phyloP scores from a whole-genome alignment of 352 stramenopile genomes.

The Globisporangium apiculatum region DNA sequence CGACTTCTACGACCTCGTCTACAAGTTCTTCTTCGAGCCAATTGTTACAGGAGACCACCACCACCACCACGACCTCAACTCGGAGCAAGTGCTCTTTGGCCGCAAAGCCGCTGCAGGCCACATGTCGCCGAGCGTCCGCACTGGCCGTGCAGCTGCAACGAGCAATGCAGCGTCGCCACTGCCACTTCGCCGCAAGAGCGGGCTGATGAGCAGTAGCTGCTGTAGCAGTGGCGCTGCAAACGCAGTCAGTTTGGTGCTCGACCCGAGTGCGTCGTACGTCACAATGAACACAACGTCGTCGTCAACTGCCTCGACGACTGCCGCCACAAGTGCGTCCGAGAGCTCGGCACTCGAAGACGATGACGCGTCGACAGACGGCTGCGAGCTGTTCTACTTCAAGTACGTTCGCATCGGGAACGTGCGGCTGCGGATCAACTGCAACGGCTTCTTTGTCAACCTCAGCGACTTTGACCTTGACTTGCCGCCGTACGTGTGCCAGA shows the following conservation, averaged over 20 bases:
- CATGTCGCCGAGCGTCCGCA: slow-evolving; percentile 1
- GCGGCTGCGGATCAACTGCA: slow-evolving; percentile 73
- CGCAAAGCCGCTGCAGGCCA: slow-evolving; percentile 19
- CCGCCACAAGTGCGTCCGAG: slow-evolving; percentile 4
- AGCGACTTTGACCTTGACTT: slow-evolving; percentile 75
- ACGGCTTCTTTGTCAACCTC: slow-evolving; percentile 83
- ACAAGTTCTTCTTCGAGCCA: slow-evolving; percentile 83
- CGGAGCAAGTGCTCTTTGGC: slow-evolving; percentile 56
- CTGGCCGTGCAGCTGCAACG: slow-evolving; percentile 1
- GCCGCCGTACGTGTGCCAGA: slow-evolving; percentile 72
- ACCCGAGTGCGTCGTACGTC: slow-evolving; percentile 2
- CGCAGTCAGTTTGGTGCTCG: neutral
- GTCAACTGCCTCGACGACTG: neutral
- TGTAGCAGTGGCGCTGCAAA: slow-evolving; percentile 3
- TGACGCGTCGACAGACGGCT: slow-evolving; percentile 41
- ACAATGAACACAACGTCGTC: neutral
- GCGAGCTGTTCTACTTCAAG: slow-evolving; percentile 83
- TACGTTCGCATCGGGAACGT: slow-evolving; percentile 80
- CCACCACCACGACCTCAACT: slow-evolving; percentile 24
- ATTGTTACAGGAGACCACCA: slow-evolving; percentile 10
- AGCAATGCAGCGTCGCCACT: neutral
- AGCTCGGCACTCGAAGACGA: slow-evolving; percentile 36
- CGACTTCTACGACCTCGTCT: slow-evolving; percentile 79
- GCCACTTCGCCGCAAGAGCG: slow-evolving; percentile 7
- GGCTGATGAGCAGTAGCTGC: slow-evolving; percentile 6